Conservation (phyloP, 192 early-diverging fungal species). For the Backusella liffmaniae region DNA sequence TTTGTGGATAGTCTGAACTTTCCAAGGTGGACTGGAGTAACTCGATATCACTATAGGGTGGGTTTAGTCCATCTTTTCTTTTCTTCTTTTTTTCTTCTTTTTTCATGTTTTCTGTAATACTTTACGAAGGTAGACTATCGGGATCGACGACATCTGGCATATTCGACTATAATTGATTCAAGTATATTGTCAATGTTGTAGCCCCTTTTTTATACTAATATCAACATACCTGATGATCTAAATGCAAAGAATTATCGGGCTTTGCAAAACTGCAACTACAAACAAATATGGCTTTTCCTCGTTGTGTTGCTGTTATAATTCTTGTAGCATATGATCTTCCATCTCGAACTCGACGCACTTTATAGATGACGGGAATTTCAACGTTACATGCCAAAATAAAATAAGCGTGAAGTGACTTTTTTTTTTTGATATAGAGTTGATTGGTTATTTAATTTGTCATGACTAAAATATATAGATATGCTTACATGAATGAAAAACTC, state of each 20-base stretch:
- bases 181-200: background rate
- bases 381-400: conserved; percentile 79
- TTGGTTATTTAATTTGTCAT: background rate
- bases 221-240: conserved; percentile 59
- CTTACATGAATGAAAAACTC: conserved; percentile 59
- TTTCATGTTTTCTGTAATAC: background rate
- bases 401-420: conserved; percentile 80
- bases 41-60: background rate
- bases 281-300: conserved; percentile 76
- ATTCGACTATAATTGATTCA: conserved; percentile 1
- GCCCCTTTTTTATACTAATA: too few species aligned
- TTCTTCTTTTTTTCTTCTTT: background rate
- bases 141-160: conserved; percentile 25
- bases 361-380: conserved; percentile 77
- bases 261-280: conserved; percentile 70
- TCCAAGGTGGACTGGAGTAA: background rate
- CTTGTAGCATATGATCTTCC: conserved; percentile 57
- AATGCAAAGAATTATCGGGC: conserved; percentile 46
- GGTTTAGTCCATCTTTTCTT: background rate
- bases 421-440: background rate
- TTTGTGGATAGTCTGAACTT: conserved; percentile 8
- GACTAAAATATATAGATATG: background rate
- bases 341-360: conserved; percentile 70
- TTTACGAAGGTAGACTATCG: conserved; percentile 26
- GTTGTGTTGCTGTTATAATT: conserved; percentile 73